Conservation (phyloP, 2,329 filamentous ascomycete species). For the Alternaria incomplexa region DNA sequence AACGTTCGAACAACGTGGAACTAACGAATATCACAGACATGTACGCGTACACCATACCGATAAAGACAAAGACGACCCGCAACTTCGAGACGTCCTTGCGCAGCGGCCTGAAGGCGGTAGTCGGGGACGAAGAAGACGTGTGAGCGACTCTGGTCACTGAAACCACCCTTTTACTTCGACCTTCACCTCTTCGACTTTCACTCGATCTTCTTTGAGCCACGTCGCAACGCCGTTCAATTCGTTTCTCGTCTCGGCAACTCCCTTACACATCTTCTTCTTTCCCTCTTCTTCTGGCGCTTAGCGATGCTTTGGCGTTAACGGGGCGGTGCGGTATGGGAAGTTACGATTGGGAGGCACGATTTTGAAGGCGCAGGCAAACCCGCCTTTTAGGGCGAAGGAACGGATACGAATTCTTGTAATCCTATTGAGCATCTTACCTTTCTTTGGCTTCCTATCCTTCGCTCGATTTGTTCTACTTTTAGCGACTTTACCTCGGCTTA, state of each 20-base stretch:
- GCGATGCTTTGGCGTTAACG: not conserved
- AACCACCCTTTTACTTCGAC: not conserved
- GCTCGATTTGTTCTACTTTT: not conserved
- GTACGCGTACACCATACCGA: constrained; percentile 91
- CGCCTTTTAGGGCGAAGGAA: not conserved
- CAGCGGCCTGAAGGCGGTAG: constrained; percentile 85
- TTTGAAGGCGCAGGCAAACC: not conserved
- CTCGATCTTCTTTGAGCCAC: not conserved
- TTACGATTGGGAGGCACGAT: not conserved
- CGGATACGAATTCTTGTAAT: not conserved
- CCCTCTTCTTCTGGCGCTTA: not conserved
- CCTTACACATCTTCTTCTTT: not conserved
- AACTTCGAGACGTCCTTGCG: constrained; percentile 80
- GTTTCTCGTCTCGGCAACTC: not conserved
- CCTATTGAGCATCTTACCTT: not conserved
- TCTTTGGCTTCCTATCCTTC: not conserved
- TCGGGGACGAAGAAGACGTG: constrained; percentile 77
- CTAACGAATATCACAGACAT: constrained; percentile 64
- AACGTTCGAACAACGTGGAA: not conserved
- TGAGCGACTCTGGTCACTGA: constrained; percentile 33
- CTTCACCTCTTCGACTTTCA: not conserved
- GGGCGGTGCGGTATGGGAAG: not conserved
- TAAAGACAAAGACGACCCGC: constrained; percentile 84
- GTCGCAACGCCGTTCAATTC: not conserved
- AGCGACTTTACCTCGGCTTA: not conserved